Evolutionary conservation across 1,284 basidiomycete species (phyloP), one percentile per base, ranked within the genome.

Genomic region (Leccinum proliferum): DNA sequence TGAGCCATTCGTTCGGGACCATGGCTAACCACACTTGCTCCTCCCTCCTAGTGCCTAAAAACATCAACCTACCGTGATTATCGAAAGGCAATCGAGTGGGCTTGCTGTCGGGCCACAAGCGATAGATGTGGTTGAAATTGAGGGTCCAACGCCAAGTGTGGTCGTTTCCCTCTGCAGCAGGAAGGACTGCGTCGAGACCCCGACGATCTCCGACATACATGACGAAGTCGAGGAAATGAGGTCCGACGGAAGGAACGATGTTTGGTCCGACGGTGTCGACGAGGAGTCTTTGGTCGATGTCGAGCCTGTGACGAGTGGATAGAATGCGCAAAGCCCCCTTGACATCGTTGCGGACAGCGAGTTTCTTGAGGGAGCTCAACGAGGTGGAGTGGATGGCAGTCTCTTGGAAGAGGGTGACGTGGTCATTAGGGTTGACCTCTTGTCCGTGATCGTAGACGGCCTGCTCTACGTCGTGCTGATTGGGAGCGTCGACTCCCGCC

Each of bases 171-270:
- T 8, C 11, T 3, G 25, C 2, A 12, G 10, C 0, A 0, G 57
- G 43, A 4, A 55, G 60, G 14, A 50, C 12, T 0, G 61, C 52
- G 4, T 63, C 52, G 8, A 63, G 52, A 1, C 61, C 61, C 1
- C 21, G 12, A 18, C 53, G 61, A 6, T 32, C 25, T 0, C 63
- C 57, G 2, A 64, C 18, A 1, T 63, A 63, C 25, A 63, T 21
- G 11, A 59, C 18, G 10, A 48, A 21, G n/a, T 63, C 62, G 7
- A 63, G 57, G 9, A 56, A 63, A 7, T 63, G 63, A 0, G 57
- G 57, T 1, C 61, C 48, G 0, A 58, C 56, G 1, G 18, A 4
- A 0, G 62, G 41, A 8, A 41, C 1, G 34, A 0, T 3, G 0
- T 1, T 18, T 21, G 21, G 21, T 21, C 21, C 21, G 21, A 21